A percentile compares a stretch with the other conserved stretches of the same genome.
These are phyloP conservation scores for Melaleuca alternifolia DNA, from an alignment of 345 rosid genomes.

Conservation along the genomic window DNA sequence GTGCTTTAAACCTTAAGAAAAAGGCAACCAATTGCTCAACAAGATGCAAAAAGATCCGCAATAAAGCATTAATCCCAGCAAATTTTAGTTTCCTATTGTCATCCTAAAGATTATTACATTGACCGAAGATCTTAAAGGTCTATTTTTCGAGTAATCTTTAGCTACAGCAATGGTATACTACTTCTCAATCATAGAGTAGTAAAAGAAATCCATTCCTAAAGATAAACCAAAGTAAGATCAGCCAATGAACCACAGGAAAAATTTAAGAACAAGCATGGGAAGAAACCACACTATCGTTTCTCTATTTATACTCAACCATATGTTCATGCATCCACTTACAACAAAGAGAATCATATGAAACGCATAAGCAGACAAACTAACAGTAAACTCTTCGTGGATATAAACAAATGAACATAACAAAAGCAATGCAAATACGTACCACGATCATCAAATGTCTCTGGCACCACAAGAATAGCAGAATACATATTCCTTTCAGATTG, in stretches of 20 bases:
- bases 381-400: not conserved
- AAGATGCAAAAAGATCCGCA: not conserved
- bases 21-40: not conserved
- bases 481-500: conserved; percentile 56
- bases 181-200: not conserved
- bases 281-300: not conserved
- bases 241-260: not conserved
- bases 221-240: not conserved
- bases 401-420: not conserved
- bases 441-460: conserved; percentile 75
- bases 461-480: conserved; percentile 77
- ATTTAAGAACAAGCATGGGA: not conserved
- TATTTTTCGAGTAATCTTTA: not conserved
- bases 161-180: not conserved
- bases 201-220: not conserved
- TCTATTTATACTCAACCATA: not conserved
- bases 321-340: not conserved
- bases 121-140: not conserved
- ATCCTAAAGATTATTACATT: not conserved
- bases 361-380: not conserved
- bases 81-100: not conserved
- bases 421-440: conserved; percentile 28
- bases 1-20: not conserved
- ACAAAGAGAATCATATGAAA: not conserved
- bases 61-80: not conserved